Evolutionary conservation across 2,329 filamentous ascomycete genomes (phyloP).

Genomic region (Microascus cirrosus): DNA sequence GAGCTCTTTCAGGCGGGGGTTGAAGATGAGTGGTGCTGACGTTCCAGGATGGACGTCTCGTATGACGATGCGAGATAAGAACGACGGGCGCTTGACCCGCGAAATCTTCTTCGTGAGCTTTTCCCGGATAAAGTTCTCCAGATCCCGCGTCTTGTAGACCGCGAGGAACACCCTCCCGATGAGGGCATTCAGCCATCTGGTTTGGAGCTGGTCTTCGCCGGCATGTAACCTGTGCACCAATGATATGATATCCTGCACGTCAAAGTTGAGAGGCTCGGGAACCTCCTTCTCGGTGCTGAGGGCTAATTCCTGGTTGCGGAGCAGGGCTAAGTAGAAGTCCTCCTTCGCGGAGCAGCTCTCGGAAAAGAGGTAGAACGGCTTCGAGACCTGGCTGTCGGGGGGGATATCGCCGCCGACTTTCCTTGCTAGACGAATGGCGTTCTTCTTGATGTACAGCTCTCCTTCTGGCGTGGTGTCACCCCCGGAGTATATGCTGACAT

Average conservation of each 20-base stretch:
- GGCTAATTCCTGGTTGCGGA: slow-evolving; percentile 70
- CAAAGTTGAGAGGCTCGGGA: slow-evolving; percentile 59
- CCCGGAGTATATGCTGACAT: slow-evolving; percentile 75
- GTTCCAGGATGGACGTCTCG: slow-evolving; percentile 78
- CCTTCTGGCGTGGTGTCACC: slow-evolving; percentile 72
- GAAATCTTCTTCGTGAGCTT: slow-evolving; percentile 97
- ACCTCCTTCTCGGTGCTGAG: slow-evolving; percentile 30
- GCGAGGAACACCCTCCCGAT: slow-evolving; percentile 81
- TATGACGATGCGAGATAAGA: slow-evolving; percentile 76
- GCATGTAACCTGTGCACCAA: slow-evolving; percentile 86
- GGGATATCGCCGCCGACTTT: slow-evolving; percentile 43
- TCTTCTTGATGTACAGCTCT: slow-evolving; percentile 91
- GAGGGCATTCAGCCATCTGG: slow-evolving; percentile 86
- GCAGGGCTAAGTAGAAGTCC: slow-evolving; percentile 90
- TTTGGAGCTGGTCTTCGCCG: slow-evolving; percentile 81
- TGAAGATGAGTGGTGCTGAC: slow-evolving; percentile 78
- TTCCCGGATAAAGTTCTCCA: slow-evolving; percentile 67
- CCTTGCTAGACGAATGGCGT: slow-evolving; percentile 72
- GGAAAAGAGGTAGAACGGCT: slow-evolving; percentile 88
- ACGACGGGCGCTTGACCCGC: slow-evolving; percentile 81
- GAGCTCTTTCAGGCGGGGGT: slow-evolving; percentile 76
- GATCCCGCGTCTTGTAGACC: slow-evolving; percentile 71
- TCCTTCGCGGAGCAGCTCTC: slow-evolving; percentile 95
- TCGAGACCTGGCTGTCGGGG: slow-evolving; percentile 49
- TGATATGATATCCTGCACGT: slow-evolving; percentile 76